Evolutionary conservation across 257 asterid species (phyloP).

Genomic region (Capsicum chinense): DNA sequence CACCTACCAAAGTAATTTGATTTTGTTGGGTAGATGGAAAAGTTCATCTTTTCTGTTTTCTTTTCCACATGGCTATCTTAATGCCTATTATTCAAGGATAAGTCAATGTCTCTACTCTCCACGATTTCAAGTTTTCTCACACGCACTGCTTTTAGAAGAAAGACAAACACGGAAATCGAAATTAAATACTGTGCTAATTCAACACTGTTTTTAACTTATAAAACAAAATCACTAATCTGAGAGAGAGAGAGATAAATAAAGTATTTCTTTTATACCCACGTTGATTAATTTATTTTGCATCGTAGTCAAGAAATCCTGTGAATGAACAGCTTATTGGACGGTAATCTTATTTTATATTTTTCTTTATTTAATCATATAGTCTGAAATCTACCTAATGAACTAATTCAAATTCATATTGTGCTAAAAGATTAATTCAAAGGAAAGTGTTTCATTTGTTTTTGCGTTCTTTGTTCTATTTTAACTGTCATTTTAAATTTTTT

Average conservation of each 20-base stretch:
- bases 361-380: neutral
- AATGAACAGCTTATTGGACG: neutral
- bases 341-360: neutral
- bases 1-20: too few relatives aligned
- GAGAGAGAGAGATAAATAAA: neutral
- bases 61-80: too few relatives aligned
- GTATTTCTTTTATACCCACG: neutral
- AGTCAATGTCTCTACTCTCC: neutral
- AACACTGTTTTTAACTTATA: neutral
- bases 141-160: too few relatives aligned
- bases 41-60: too few relatives aligned
- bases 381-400: neutral
- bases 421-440: neutral
- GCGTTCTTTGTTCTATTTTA: too few relatives aligned
- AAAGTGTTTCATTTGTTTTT: too few relatives aligned
- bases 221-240: neutral
- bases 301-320: neutral
- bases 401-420: neutral
- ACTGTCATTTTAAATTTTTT: too few relatives aligned
- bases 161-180: neutral
- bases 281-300: neutral
- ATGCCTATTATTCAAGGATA: neutral
- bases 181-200: neutral
- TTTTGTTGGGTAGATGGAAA: too few relatives aligned
- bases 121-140: neutral